Percentiles rank a stretch among this genome's conserved stretches.
These are phyloP conservation scores for Globisporangium carolinianum DNA, from an alignment of 352 stramenopile species.

Conservation along the genomic window DNA sequence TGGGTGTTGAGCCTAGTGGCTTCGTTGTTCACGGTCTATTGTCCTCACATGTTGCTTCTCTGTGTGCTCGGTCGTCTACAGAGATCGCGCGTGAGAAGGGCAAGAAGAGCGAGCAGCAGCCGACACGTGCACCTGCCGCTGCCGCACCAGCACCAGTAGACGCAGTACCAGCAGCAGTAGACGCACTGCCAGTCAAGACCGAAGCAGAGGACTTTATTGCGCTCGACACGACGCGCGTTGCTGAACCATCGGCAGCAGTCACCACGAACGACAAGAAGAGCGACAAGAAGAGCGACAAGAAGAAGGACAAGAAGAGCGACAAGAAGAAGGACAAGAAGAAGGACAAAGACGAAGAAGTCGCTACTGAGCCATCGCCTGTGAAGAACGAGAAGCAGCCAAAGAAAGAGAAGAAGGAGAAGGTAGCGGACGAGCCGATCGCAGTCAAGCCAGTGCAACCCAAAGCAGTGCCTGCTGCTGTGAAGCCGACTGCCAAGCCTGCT, in stretches of 20 bases:
- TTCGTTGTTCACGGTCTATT: neutral
- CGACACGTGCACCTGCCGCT: neutral
- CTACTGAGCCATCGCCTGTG: neutral
- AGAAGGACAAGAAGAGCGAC: conserved; percentile 17
- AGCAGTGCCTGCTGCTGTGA: neutral
- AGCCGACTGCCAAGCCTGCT: conserved; percentile 11
- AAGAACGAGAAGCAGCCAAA: conserved; percentile 17
- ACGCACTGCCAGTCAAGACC: neutral
- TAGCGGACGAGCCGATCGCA: conserved; percentile 12
- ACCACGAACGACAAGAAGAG: conserved; percentile 8
- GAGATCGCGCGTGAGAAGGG: conserved; percentile 74
- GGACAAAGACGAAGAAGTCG: conserved; percentile 4
- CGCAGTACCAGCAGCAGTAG: neutral
- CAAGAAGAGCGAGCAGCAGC: conserved; percentile 19
- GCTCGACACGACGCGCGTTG: conserved; percentile 1
- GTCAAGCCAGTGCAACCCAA: conserved; percentile 8
- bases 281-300: conserved; percentile 18
- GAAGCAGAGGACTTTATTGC: conserved; percentile 14
- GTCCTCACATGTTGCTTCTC: neutral
- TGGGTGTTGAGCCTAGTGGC: neutral
- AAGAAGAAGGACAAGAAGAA: conserved; percentile 19
- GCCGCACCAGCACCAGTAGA: conserved; percentile 2
- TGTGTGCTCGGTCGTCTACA: conserved; percentile 9
- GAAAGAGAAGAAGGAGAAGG: conserved; percentile 19
- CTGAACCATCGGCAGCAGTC: conserved; percentile 1